Percentiles rank a stretch among this genome's conserved stretches.
These are phyloP conservation scores for Syzygium oleosum DNA, from an alignment of 345 rosid genomes.

Conservation along the genomic window DNA sequence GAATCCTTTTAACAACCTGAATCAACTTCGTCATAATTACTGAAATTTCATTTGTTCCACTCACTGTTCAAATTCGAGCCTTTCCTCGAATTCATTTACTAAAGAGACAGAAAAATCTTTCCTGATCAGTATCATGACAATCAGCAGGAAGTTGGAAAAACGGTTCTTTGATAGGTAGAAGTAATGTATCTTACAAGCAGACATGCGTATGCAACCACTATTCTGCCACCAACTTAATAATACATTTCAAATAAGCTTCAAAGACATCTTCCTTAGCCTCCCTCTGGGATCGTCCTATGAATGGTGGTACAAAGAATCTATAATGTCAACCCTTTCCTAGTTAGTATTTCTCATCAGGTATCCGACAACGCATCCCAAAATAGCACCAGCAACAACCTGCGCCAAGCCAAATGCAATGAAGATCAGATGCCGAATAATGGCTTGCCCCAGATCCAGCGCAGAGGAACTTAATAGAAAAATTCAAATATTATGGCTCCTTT, in stretches of 20 bases:
- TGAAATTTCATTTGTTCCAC: not conserved
- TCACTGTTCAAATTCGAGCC: not conserved
- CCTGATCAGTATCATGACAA: not conserved
- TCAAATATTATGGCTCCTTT: not conserved
- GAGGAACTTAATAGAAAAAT: not conserved
- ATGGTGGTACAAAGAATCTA: not conserved
- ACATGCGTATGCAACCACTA: not conserved
- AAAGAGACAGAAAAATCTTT: not conserved
- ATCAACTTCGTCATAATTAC: not conserved
- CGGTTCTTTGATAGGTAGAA: not conserved
- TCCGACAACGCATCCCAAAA: constrained; percentile 71
- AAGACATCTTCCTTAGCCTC: not conserved
- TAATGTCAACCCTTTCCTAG: constrained; percentile 11
- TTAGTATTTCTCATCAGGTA: constrained; percentile 57
- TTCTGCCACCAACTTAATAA: not conserved
- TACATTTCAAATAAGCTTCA: not conserved
- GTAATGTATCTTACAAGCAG: not conserved
- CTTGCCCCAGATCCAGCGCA: not conserved
- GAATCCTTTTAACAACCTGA: not conserved
- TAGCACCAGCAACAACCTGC: constrained; percentile 82
- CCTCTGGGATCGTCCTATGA: not conserved
- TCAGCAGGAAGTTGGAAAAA: not conserved
- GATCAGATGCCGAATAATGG: not conserved
- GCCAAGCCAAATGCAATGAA: not conserved
- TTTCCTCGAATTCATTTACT: not conserved